Conservation (phyloP, 1,139 yeast species). For the Yamadazyma epiphylla region DNA sequence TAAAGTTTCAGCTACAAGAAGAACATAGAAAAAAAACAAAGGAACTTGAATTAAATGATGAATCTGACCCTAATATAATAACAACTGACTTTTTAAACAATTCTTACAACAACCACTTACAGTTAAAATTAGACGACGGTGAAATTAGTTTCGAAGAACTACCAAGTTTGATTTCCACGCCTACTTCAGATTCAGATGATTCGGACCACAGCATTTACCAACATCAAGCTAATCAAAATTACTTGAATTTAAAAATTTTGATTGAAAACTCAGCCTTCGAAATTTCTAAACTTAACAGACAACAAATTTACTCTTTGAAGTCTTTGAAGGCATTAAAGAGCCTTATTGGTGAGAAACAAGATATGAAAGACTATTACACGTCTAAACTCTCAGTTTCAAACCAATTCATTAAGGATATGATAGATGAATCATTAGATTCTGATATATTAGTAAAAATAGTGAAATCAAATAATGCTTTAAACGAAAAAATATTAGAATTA, state of each 20-base stretch:
- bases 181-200: conserved; percentile 16
- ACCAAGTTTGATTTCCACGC: conserved; percentile 18
- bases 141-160: conserved; percentile 19
- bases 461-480: conserved; percentile 32
- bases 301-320: conserved; percentile 31
- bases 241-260: conserved; percentile 38
- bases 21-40: conserved; percentile 29
- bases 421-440: conserved; percentile 23
- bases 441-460: conserved; percentile 28
- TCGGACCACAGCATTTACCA: conserved; percentile 7
- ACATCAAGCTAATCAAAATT: conserved; percentile 14
- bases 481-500: conserved; percentile 25
- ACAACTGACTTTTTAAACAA: conserved; percentile 20
- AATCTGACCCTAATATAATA: conserved; percentile 7
- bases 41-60: conserved; percentile 15
- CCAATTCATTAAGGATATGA: conserved; percentile 30
- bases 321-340: conserved; percentile 27
- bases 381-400: conserved; percentile 32
- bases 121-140: conserved; percentile 30
- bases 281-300: conserved; percentile 32
- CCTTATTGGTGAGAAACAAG: conserved; percentile 27
- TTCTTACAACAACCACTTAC: conserved; percentile 36
- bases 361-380: conserved; percentile 28
- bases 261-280: conserved; percentile 45
- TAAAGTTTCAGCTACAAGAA: conserved; percentile 44